Evolutionary conservation across 148 eudicot genomes (phyloP), one percentile per base, ranked within the genome.

Genomic region (Persicaria maculosa): DNA sequence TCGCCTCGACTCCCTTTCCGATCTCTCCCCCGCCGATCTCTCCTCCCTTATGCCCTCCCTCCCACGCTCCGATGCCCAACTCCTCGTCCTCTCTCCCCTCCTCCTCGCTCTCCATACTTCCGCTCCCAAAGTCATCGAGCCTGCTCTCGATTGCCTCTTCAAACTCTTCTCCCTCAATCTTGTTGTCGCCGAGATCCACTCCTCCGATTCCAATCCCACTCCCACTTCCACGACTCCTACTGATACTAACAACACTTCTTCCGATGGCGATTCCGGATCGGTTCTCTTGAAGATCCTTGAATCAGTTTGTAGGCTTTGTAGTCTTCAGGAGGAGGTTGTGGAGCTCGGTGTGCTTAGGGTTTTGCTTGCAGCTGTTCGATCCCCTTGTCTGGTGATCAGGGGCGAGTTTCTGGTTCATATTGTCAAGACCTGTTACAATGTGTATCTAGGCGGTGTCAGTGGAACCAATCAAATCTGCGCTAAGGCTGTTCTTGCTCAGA

Each of bases 381-480:
- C 99, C 15, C 83, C 90, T 2, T 78, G 43, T 17, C 76, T 89
- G 16, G 58, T 75, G 59, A 87, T 95, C 48, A 78, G 86, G 47
- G 99, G 92, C 0, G 99, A 95, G 68, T 90, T 89, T 72, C 77
- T 92, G 16, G 78, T 84, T 43, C 85, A 89, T 64, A 82, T 92
- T 78, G 97, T 92, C 0, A 83, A 89, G 79, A 88, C 90, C 44
- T 95, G 99, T 77, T 95, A 95, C 65, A 92, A 95, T 79, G 84
- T 95, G 4, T 95, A 95, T 79, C 74, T 95, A 0, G 93, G 97
- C 4, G 99, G 94, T 4, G 71, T 75, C 53, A 90, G 74, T 83
- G 96, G 97, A 55, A 89, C 99, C n/a, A 89, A 90, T 82, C 99
- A 90, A 87, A 90, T 95, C 80, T 95, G 99, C 74, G 99, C 97